phyloP scores from a whole-genome alignment of 768 basidiomycete genomes.

The Rhizopogon sp. region DNA sequence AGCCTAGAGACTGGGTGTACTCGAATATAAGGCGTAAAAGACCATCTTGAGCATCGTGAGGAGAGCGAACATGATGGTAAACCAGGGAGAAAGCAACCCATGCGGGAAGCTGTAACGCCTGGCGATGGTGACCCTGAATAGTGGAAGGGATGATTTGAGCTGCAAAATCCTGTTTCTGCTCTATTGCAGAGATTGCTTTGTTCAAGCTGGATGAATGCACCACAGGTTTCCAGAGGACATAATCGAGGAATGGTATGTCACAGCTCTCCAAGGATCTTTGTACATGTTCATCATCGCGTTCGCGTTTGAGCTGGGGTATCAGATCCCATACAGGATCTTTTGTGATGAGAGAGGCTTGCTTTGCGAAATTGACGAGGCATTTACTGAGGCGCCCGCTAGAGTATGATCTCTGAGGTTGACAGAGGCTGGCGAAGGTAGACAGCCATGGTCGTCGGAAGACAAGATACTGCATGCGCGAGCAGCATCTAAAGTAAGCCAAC shows the following conservation, averaged over 20 bases:
- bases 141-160: not conserved
- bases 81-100: slow-evolving; percentile 56
- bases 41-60: slow-evolving; percentile 38
- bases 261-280: slow-evolving; percentile 25
- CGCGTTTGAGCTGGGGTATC: slow-evolving; percentile 27
- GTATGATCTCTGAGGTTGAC: slow-evolving; percentile 1
- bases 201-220: slow-evolving; percentile 31
- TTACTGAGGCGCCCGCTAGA: slow-evolving; percentile 17
- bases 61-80: slow-evolving; percentile 39
- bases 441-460: slow-evolving; percentile 5
- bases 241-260: slow-evolving; percentile 32
- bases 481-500: slow-evolving; percentile 6
- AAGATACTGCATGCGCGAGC: slow-evolving; percentile 16
- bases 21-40: slow-evolving; percentile 39
- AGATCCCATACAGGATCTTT: slow-evolving; percentile 39
- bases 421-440: not conserved
- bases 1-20: slow-evolving; percentile 29
- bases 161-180: slow-evolving; percentile 1
- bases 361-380: slow-evolving; percentile 21
- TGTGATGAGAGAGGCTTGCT: slow-evolving; percentile 30
- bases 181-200: slow-evolving; percentile 21
- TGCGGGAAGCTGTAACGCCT: slow-evolving; percentile 27
- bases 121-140: not conserved
- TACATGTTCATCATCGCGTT: slow-evolving; percentile 2
- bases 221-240: slow-evolving; percentile 33